A percentile compares a stretch with the other conserved stretches of the same genome.
phyloP scores from a whole-genome alignment of 2,329 filamentous ascomycete genomes.

The Beauveria sp. region DNA sequence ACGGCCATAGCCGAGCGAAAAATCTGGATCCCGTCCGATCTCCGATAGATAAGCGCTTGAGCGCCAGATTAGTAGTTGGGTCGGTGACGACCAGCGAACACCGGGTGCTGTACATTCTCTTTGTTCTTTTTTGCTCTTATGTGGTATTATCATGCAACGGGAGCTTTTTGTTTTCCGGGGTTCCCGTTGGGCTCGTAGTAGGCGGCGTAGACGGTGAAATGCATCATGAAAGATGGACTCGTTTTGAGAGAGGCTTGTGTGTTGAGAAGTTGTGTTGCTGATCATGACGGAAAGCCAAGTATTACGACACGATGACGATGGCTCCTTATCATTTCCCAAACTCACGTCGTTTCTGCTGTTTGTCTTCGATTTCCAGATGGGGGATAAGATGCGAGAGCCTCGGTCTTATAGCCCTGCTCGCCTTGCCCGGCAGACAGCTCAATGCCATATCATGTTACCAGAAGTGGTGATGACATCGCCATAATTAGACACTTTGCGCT shows the following conservation, averaged over 20 bases:
- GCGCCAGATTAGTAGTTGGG: too few relatives aligned
- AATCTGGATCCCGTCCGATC: too few relatives aligned
- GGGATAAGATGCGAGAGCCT: not conserved
- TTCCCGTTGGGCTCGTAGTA: not conserved
- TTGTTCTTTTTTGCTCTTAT: too few relatives aligned
- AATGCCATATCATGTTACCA: not conserved
- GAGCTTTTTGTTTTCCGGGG: too few relatives aligned
- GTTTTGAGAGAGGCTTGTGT: not conserved
- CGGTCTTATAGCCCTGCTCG: not conserved
- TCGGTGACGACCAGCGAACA: too few relatives aligned
- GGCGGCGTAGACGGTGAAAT: not conserved
- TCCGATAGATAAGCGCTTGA: too few relatives aligned
- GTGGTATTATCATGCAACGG: not conserved
- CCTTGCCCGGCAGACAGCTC: not conserved
- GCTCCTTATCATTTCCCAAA: not conserved
- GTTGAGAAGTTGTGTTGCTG: not conserved
- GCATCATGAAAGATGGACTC: not conserved
- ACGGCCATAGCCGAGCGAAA: too few relatives aligned
- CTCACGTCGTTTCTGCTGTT: too few relatives aligned
- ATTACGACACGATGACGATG: not conserved
- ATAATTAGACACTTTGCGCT: not conserved
- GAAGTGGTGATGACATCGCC: not conserved
- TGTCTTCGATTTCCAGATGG: not conserved
- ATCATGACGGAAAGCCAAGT: not conserved
- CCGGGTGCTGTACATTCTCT: too few relatives aligned